These are phyloP conservation scores for Neofusicoccum ribis DNA, from an alignment of 2,329 filamentous ascomycete genomes.

Conservation along the genomic window DNA sequence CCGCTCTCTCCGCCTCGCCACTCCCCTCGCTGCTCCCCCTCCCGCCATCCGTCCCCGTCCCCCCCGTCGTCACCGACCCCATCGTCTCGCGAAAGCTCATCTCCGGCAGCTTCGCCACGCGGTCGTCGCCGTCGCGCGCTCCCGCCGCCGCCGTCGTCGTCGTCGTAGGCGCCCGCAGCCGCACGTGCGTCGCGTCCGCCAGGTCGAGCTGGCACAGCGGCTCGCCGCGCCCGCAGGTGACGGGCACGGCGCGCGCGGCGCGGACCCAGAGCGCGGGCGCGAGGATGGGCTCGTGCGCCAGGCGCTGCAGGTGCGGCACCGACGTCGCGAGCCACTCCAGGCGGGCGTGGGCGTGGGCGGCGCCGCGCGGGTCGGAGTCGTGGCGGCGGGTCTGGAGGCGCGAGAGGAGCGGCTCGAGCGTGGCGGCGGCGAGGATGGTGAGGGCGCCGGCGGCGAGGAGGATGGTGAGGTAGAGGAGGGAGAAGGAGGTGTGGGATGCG, in stretches of 20 bases:
- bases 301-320: slow-evolving; percentile 21
- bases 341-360: slow-evolving; percentile 16
- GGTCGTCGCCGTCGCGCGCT: too few relatives aligned
- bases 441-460: slow-evolving; percentile 26
- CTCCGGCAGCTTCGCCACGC: not conserved
- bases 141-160: not conserved
- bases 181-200: not conserved
- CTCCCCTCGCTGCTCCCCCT: not conserved
- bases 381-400: slow-evolving; percentile 20
- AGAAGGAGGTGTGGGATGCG: slow-evolving; percentile 23
- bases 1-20: not conserved
- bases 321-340: slow-evolving; percentile 22
- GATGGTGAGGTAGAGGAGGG: slow-evolving; percentile 27
- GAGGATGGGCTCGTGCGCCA: slow-evolving; percentile 15
- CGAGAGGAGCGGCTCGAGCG: slow-evolving; percentile 9
- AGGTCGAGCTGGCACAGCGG: slow-evolving; percentile 10
- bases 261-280: slow-evolving; percentile 21
- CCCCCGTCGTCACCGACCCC: not conserved
- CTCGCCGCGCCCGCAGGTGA: not conserved
- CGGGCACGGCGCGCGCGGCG: not conserved
- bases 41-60: not conserved
- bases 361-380: not conserved
- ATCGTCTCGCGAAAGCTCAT: not conserved
- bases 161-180: not conserved
- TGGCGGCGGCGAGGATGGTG: slow-evolving; percentile 24